Conservation (phyloP, 306 rosid genomes). For the Corylus heterophylla region DNA sequence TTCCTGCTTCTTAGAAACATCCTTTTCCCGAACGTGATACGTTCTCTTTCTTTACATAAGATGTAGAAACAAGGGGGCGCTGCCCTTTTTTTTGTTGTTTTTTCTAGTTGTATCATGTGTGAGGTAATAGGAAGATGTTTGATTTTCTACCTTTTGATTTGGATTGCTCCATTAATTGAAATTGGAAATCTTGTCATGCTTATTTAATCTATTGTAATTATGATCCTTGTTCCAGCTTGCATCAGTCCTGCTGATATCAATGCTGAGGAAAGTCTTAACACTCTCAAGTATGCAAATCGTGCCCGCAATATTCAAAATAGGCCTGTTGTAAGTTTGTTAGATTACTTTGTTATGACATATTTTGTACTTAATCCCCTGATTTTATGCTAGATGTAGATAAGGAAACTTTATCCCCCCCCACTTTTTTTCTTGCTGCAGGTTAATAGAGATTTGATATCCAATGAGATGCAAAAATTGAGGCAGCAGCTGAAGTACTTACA, state of each 20-base stretch:
- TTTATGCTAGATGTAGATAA: conserved; percentile 20
- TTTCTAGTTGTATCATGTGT: conserved; percentile 12
- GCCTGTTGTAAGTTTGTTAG: conserved; percentile 67
- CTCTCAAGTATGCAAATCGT: conserved; percentile 89
- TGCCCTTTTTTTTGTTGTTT: neutral
- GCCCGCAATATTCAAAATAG: conserved; percentile 91
- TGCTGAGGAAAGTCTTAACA: conserved; percentile 77
- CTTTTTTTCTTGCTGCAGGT: conserved; percentile 45
- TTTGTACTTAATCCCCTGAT: conserved; percentile 8
- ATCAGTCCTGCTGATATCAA: conserved; percentile 85
- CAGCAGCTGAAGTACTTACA: conserved; percentile 73
- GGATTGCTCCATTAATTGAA: conserved; percentile 14
- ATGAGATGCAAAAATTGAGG: conserved; percentile 82
- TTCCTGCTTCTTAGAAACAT: conserved; percentile 17
- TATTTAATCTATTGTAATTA: conserved; percentile 31
- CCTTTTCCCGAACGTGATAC: conserved; percentile 19
- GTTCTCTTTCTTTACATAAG: conserved; percentile 5
- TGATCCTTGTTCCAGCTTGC: conserved; percentile 59
- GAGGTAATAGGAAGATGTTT: neutral
- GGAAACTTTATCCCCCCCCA: neutral
- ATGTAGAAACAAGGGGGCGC: neutral
- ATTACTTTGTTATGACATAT: conserved; percentile 11
- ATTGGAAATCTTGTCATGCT: conserved; percentile 20
- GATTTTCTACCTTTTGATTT: conserved; percentile 8
- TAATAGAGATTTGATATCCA: conserved; percentile 74